Evolutionary conservation across 2,329 filamentous ascomycete species (phyloP), one percentile per base, ranked within the genome.

Genomic region (Thermothelomyces thermophilus): DNA sequence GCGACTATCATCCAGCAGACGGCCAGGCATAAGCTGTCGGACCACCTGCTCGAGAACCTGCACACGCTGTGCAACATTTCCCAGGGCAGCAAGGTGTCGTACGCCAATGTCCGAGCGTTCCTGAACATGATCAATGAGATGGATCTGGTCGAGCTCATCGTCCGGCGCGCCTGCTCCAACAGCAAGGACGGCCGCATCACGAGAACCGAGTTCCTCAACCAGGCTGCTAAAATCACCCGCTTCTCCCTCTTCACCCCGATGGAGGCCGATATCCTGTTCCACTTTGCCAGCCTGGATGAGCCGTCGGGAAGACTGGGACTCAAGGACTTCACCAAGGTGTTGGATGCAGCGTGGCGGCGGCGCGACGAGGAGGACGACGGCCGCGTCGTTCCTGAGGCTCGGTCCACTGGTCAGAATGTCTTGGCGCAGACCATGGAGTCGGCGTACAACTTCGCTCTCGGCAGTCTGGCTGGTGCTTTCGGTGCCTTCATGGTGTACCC

Each of bases 401-500:
- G 79, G 53, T 73, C 79, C 3, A 73, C 68, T 28, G 73, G 78
- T 10, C 72, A 76, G 60, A 72, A 76, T 52, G 60, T 90, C 54
- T 59, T 94, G 14, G 71, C 82, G 56, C 73, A 79, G 48, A 65
- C 89, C 28, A 69, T 87, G 13, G 86, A 90, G 64, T 95, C 90
- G 1, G 80, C 76, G 2, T 94, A 96, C 69, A 90, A 95, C 74
- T 98, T 98, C 66, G 82, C 74, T 3, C 80, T 98, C 6, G 93
- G 93, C 52, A 90, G 87, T 66, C 60, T 95, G 59, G 93, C 93
- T 7, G 93, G 93, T 70, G 93, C 93, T 9, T 98, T 98, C 65
- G 93, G 93, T 66, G 93, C 93, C 11, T 97, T 98, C 68, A 96
- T 98, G 89, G 93, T 98, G 47, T 98, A 98, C 68, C 93, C 93